Base-by-base conservation (phyloP, 345 rosid species). In the Heritiera littoralis region DNA sequence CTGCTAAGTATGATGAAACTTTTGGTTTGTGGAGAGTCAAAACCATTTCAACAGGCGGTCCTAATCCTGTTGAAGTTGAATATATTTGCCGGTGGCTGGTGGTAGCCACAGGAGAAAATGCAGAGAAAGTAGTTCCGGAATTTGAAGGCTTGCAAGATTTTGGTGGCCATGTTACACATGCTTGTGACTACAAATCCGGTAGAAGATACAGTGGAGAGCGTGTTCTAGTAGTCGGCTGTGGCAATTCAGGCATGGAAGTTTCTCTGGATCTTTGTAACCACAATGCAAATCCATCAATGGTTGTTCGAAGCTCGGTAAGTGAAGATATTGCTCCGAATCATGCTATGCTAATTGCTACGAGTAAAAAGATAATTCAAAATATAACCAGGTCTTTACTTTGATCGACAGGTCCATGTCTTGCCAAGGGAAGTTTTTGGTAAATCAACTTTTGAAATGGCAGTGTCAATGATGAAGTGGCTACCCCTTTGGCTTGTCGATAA, bases 171-270 rank as follows among this genome's bases (percentile, higher is more conserved):
- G 87, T 94, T 68, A 80, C 79, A 15, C 98, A 94, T 67, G 92
- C 93, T 41, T 87, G 95, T 69, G 94, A 92, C 61, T 94, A 92
- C 74, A 94, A 92, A 85, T 92, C 95, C 1, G 97, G 98, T 2
- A 86, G 84, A 77, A 85, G 82, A 66, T 86, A 81, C 78, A 64
- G 84, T 1, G 97, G 94, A 7, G 87, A 92, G 84, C 79, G 80
- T 3, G 97, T 92, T 1, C 84, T 94, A 9, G 94, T 94, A 0
- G 98, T 94, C 4, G 98, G 98, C 41, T 94, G 98, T 12, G 98
- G 97, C 48, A 91, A 94, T 86, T 94, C 98, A 13, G 98, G 98
- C 71, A 94, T 94, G 98, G 98, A 94, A 78, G 93, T 92, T 28
- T 90, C 94, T 81, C 85, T 92, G 2, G 98, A 94, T 83, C 95